A percentile compares a stretch with the other conserved stretches of the same genome.
phyloP scores from a whole-genome alignment of 2,329 filamentous ascomycete species.

The Fusarium sterilihyphosum region DNA sequence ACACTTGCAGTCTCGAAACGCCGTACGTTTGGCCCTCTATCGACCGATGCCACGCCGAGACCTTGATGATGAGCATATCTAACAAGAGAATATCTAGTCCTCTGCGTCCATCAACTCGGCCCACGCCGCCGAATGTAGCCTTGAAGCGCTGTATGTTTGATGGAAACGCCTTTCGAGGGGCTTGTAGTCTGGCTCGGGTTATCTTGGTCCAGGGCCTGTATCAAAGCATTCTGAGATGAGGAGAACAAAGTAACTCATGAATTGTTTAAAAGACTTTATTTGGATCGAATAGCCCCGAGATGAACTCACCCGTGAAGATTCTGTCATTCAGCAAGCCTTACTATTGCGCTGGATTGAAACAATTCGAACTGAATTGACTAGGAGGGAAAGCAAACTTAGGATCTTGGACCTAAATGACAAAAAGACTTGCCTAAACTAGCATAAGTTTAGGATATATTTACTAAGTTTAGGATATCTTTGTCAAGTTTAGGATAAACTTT shows the following conservation, averaged over 20 bases:
- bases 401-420: not conserved
- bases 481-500: not conserved
- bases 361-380: not conserved
- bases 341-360: not conserved
- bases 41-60: no score
- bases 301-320: fast-evolving
- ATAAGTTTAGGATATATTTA: not conserved
- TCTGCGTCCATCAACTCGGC: no score
- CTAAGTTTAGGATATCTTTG: not conserved
- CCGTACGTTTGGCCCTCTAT: no score
- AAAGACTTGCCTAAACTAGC: not conserved
- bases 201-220: not conserved
- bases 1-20: no score
- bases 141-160: no score
- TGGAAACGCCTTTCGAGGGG: not conserved
- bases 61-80: no score
- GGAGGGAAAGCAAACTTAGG: not conserved
- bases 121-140: no score
- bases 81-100: no score
- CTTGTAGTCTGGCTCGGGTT: not conserved
- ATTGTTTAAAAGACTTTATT: not conserved
- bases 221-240: not conserved
- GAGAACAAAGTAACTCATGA: not conserved
- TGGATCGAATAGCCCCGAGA: not conserved
- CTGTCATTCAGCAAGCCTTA: not conserved